phyloP scores from a whole-genome alignment of 2,329 filamentous ascomycete species.

The Tolypocladium inflatum region DNA sequence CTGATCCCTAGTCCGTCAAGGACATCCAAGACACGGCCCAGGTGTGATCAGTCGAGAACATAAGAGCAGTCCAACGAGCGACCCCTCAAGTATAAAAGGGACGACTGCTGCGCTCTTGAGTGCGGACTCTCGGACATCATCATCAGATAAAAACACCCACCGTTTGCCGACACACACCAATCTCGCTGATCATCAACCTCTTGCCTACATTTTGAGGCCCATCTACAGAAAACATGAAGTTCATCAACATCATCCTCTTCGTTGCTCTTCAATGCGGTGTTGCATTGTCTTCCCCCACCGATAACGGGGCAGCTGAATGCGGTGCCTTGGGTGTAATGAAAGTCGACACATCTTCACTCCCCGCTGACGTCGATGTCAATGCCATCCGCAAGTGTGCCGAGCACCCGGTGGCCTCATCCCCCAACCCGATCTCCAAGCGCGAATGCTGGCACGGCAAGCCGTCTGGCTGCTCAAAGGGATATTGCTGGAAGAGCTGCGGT shows the following conservation, averaged over 20 bases:
- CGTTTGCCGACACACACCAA: neutral
- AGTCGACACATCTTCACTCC: neutral
- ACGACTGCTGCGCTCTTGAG: neutral
- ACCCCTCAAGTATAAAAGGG: neutral
- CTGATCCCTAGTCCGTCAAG: neutral
- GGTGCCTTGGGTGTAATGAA: slow-evolving; percentile 2
- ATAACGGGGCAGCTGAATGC: neutral
- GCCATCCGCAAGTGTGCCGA: slow-evolving; percentile 1
- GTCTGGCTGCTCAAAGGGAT: slow-evolving; percentile 1
- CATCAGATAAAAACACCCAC: neutral
- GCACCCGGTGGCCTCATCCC: neutral
- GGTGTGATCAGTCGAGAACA: neutral
- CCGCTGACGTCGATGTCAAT: neutral
- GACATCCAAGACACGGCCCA: neutral
- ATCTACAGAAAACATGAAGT: neutral
- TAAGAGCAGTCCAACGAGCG: neutral
- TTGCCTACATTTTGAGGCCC: neutral
- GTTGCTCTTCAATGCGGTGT: neutral
- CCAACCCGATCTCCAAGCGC: neutral
- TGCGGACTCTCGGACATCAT: neutral
- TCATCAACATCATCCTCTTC: neutral
- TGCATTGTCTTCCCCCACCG: neutral
- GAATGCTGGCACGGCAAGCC: slow-evolving; percentile 1
- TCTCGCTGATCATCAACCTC: neutral
- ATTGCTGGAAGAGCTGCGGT: slow-evolving; percentile 1